A percentile compares a stretch with the other conserved stretches of the same genome.
Evolutionary conservation across 1,139 yeast species (phyloP).

Genomic region (Pichia sp.): DNA sequence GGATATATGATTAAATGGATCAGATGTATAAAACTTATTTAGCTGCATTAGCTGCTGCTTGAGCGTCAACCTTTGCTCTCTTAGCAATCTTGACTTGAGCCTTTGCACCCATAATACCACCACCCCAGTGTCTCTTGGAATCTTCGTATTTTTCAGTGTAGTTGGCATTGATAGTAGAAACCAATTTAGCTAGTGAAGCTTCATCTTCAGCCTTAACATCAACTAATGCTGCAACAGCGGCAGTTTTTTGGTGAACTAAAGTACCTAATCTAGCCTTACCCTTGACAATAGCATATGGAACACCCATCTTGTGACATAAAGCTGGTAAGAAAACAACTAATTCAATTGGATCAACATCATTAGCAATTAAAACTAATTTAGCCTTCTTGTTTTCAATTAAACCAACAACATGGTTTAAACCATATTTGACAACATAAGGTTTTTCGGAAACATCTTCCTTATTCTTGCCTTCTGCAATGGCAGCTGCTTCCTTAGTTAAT

Average conservation of each 20-base stretch:
- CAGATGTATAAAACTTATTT: constrained; percentile 2
- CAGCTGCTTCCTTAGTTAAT: constrained; percentile 97
- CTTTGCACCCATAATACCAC: constrained; percentile 95
- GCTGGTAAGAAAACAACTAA: constrained; percentile 95
- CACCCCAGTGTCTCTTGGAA: constrained; percentile 98
- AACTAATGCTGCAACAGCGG: constrained; percentile 94
- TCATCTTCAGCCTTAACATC: constrained; percentile 93
- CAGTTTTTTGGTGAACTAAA: constrained; percentile 93
- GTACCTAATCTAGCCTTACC: constrained; percentile 99
- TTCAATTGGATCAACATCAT: constrained; percentile 98
- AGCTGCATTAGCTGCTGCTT: constrained; percentile 23
- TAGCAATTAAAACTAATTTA: constrained; percentile 90
- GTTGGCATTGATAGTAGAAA: constrained; percentile 90
- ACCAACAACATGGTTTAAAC: constrained; percentile 97
- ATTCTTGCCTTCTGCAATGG: constrained; percentile 95
- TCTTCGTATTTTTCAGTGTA: constrained; percentile 90
- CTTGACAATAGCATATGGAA: constrained; percentile 96
- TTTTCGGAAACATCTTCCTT: constrained; percentile 93
- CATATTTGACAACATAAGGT: constrained; percentile 94
- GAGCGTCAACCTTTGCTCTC: constrained; percentile 39
- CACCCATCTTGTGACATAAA: constrained; percentile 98
- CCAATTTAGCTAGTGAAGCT: constrained; percentile 85
- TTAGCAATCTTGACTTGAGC: constrained; percentile 63
- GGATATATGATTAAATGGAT: not conserved
- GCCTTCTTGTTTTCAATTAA: constrained; percentile 97